Evolutionary conservation across 352 stramenopile genomes (phyloP), one percentile per base, ranked within the genome.

Genomic region (Blastocystis hominis): DNA sequence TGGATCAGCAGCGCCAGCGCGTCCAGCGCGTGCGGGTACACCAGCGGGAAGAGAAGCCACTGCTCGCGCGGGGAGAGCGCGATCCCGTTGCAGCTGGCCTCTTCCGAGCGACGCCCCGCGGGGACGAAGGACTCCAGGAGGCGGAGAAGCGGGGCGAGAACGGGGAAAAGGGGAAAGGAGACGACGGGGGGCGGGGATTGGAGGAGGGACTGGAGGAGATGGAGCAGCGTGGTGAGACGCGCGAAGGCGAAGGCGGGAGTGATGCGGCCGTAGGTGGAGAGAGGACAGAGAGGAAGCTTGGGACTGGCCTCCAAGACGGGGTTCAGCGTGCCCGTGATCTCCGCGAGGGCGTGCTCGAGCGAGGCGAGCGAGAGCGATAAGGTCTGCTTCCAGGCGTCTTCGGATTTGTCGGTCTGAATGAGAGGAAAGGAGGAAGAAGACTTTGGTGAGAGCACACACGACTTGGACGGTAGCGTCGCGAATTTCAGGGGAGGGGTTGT

Each of bases 381-480:
- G 3, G 72, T 84, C 50, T 68, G 53, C 50, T 69, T 84, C 72
- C 72, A 84, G 17, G 44, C 10, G 9, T 84, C 72, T 2, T 64
- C 24, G 36, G 50, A 46, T 64, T 69, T 84, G 7, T 84, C 72
- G 72, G 50, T 66, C 72, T 84, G 68, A 2, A 38, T 1, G n/a
- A 15, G 13, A 64, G 7, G 69, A 5, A 38, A 68, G 2, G 7
- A 7, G n/a, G 3, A 47, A 40, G 24, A 15, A 50, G 34, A 84
- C 72, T 7, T 20, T 56, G 6, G 72, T 84, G 15, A 84, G 42
- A 63, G 72, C 47, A 34, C 47, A 20, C 46, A 64, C 15, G 5
- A 84, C 36, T 15, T 47, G 9, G 10, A n/a, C 30, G 0, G 72
- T 38, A 24, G 34, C 44, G 2, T 24, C 13, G 40, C 72, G 44